Percentiles rank a stretch among this genome's conserved stretches.
Conservation (phyloP, 1,139 yeast species). For the Protomyces inundatus region DNA sequence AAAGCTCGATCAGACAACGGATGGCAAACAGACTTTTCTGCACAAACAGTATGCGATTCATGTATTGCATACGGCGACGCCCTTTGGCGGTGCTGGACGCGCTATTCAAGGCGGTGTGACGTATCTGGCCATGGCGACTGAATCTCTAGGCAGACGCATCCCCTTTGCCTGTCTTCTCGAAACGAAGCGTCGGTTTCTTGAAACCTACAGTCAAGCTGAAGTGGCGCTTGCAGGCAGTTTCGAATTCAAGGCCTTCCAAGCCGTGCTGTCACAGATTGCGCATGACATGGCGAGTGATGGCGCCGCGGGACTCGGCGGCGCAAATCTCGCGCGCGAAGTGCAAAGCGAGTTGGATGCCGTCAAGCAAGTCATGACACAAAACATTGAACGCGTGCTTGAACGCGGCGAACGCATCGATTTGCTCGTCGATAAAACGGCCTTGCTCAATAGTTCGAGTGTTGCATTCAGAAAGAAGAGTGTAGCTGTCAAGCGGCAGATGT, state of each 20-base stretch:
- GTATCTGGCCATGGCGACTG: slow-evolving; percentile 36
- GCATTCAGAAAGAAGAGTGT: slow-evolving; percentile 70
- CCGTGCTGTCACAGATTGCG: slow-evolving; percentile 26
- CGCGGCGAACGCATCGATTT: slow-evolving; percentile 75
- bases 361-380: slow-evolving; percentile 41
- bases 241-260: slow-evolving; percentile 26
- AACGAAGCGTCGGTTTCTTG: slow-evolving; percentile 35
- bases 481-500: slow-evolving; percentile 56
- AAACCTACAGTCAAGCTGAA: slow-evolving; percentile 30
- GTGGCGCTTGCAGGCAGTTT: slow-evolving; percentile 30
- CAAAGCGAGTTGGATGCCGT: slow-evolving; percentile 42
- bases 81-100: slow-evolving; percentile 25
- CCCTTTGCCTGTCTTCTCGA: slow-evolving; percentile 39
- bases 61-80: slow-evolving; percentile 36
- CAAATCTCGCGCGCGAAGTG: slow-evolving; percentile 33
- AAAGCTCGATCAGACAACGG: slow-evolving; percentile 7
- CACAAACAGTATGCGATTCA: slow-evolving; percentile 40
- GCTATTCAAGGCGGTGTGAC: slow-evolving; percentile 37
- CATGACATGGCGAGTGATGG: slow-evolving; percentile 24
- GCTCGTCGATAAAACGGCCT: slow-evolving; percentile 75
- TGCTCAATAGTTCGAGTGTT: slow-evolving; percentile 61
- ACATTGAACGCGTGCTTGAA: slow-evolving; percentile 51
- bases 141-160: slow-evolving; percentile 37
- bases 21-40: slow-evolving; percentile 35
- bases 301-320: neutral